Evolutionary conservation across 352 stramenopile species (phyloP), one percentile per base, ranked within the genome.

Genomic region (Pythium plurisporium): DNA sequence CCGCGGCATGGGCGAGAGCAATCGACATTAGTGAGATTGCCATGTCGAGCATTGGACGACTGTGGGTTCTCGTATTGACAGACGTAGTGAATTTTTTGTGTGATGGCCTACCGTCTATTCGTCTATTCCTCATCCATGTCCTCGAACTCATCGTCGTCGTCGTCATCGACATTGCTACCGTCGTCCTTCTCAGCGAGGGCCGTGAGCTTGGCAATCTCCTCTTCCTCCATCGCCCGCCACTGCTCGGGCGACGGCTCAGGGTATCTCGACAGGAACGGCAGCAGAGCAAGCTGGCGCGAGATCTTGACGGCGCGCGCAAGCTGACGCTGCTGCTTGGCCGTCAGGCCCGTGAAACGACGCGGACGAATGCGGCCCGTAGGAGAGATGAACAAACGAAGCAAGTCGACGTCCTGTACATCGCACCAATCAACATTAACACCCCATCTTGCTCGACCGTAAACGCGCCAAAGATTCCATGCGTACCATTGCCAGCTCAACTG

Each of bases 301-400:
- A 91, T 73, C 62, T 93, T 93, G 58, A 93, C 70, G 22, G 75
- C 79, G 27, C 78, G 76, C 59, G 80, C 73, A 49, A 93, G 60
- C 68, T 90, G 80, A 36, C 83, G 83, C 69, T 93, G 83, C 67
- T 93, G 80, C 76, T 91, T 91, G 64, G 81, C 83, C 23, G 76
- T 88, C 10, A 93, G 61, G 29, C 83, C 83, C 27, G 83, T 90
- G 60, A 90, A 93, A 29, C 83, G 83, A 51, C 83, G 83, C 51
- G 80, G 83, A 43, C 79, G 76, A 49, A 93, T 93, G 57, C 81
- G 83, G 50, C 83, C 83, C n/a, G 76, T 90, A 19, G 83, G 80
- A 34, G 80, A 89, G 61, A 93, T 86, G 65, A 93, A 93, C 40
- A 93, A 59, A 37, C 83, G 83, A 30, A 93, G 72, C 34, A 93